Conservation (phyloP, 768 basidiomycete species). For the Lactifluus subvellereus region DNA sequence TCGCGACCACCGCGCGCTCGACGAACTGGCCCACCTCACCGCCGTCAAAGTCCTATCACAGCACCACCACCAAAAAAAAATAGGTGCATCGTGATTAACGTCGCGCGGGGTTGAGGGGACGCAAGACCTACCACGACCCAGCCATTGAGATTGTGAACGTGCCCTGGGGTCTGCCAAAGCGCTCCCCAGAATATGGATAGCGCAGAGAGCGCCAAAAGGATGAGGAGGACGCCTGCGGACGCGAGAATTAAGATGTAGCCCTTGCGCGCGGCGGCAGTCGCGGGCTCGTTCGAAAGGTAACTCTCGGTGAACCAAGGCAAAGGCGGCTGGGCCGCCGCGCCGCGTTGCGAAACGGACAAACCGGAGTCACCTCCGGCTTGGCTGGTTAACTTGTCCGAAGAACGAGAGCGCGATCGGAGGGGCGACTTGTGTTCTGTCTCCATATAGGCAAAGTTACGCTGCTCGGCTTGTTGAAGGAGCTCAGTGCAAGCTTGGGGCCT, state of each 20-base stretch:
- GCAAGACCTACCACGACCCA: conserved; percentile 50
- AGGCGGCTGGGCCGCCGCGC: neutral
- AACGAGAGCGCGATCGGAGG: conserved; percentile 3
- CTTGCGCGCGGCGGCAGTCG: conserved; percentile 30
- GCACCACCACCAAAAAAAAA: neutral
- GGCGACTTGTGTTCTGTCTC: neutral
- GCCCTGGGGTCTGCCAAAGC: conserved; percentile 39
- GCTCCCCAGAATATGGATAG: conserved; percentile 60
- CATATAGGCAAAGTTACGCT: neutral
- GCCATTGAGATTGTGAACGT: conserved; percentile 41
- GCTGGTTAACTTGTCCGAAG: neutral
- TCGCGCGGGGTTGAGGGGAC: neutral
- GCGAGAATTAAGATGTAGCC: conserved; percentile 40
- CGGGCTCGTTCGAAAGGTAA: conserved; percentile 21
- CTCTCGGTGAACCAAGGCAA: conserved; percentile 24
- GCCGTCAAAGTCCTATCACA: conserved; percentile 54
- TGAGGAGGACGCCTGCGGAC: conserved; percentile 31
- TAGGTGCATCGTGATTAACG: neutral
- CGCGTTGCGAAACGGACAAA: neutral
- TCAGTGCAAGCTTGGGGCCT: neutral
- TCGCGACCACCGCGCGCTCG: conserved; percentile 33
- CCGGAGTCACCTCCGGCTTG: neutral
- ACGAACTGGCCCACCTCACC: conserved; percentile 45
- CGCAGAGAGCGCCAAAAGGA: conserved; percentile 41
- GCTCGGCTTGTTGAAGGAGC: neutral